These are phyloP conservation scores for Biscogniauxia marginata DNA, from an alignment of 2,329 filamentous ascomycete species.

Conservation along the genomic window DNA sequence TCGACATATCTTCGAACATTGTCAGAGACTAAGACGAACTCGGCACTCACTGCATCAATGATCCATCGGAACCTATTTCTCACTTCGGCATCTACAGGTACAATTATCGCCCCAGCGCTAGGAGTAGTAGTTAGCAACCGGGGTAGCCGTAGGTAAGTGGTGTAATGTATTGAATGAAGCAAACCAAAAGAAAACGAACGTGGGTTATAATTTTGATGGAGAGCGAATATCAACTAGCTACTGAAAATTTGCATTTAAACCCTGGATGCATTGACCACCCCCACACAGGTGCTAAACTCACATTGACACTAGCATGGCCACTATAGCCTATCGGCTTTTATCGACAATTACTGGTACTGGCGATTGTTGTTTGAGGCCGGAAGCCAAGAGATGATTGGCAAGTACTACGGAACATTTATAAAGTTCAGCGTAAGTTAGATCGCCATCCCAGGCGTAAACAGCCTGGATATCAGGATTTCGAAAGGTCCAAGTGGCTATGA, in stretches of 20 bases:
- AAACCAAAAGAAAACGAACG: no score
- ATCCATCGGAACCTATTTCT: conserved; percentile 41
- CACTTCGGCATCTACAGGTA: conserved; percentile 48
- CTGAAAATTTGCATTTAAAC: no score
- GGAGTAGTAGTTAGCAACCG: conserved; percentile 2
- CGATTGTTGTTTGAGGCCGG: conserved; percentile 28
- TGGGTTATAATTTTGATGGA: no score
- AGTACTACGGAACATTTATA: conserved; percentile 28
- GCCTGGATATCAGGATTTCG: conserved; percentile 38
- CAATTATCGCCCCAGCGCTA: conserved; percentile 48
- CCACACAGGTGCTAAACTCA: no score
- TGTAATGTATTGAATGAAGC: no score
- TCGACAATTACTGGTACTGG: conserved; percentile 67
- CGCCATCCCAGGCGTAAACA: conserved; percentile 32
- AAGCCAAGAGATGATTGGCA: conserved; percentile 28
- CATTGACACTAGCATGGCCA: conserved; percentile 68
- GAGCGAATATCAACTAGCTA: no score
- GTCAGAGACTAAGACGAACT: conserved; percentile 45
- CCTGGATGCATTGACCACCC: no score
- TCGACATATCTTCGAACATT: conserved; percentile 39
- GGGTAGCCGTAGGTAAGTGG: conserved; percentile 28
- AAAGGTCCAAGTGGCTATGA: conserved; percentile 42
- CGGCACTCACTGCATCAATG: conserved; percentile 43
- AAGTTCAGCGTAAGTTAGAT: conserved; percentile 31
- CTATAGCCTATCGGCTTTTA: conserved; percentile 66